Evolutionary conservation across 768 basidiomycete genomes (phyloP).

Genomic region (Scleroderma bovista): DNA sequence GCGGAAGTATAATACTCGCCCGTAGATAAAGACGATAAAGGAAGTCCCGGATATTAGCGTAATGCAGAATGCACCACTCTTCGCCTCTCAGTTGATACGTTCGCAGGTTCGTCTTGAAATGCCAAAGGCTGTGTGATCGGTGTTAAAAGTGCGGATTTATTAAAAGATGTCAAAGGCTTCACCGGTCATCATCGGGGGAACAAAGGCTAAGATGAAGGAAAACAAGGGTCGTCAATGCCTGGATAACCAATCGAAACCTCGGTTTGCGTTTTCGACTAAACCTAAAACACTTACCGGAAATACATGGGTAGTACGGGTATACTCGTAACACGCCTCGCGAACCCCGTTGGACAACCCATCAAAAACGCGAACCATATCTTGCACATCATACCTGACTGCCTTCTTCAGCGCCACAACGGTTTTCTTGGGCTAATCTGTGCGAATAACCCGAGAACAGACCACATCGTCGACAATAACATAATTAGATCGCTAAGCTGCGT

Average conservation of each 20-base stretch:
- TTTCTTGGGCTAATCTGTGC: slow-evolving; percentile 18
- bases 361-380: slow-evolving; percentile 14
- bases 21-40: slow-evolving; percentile 10
- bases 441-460: slow-evolving; percentile 17
- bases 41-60: slow-evolving; percentile 11
- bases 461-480: slow-evolving; percentile 20
- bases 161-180: neutral
- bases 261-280: slow-evolving; percentile 14
- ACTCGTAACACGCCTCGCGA: slow-evolving; percentile 14
- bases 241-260: neutral
- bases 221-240: slow-evolving; percentile 19
- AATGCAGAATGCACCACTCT: slow-evolving; percentile 22
- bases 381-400: slow-evolving; percentile 17
- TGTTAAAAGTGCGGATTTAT: neutral
- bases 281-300: neutral
- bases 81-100: slow-evolving; percentile 15
- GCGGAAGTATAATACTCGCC: slow-evolving; percentile 1
- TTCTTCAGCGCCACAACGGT: slow-evolving; percentile 15
- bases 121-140: slow-evolving; percentile 15
- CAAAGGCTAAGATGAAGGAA: slow-evolving; percentile 24
- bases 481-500: no score
- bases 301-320: slow-evolving; percentile 13
- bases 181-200: slow-evolving; percentile 12
- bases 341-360: slow-evolving; percentile 7
- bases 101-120: slow-evolving; percentile 5